These are phyloP conservation scores for Hypoxylon subgilvum DNA, from an alignment of 495 filamentous ascomycete genomes.

Conservation along the genomic window DNA sequence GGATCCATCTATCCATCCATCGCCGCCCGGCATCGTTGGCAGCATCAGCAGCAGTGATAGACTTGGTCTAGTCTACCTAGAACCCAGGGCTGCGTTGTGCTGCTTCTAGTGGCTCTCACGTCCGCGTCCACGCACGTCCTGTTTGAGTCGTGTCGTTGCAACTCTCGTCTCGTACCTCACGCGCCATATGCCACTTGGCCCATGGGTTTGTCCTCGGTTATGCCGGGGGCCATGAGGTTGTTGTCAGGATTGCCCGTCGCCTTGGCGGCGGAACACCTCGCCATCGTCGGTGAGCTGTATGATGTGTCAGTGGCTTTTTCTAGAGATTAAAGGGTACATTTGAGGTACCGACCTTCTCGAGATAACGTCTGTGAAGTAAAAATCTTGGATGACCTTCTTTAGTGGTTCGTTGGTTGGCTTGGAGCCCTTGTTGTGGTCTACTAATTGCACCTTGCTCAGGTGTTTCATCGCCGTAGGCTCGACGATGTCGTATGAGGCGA, in stretches of 20 bases:
- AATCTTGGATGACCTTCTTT: constrained; percentile 86
- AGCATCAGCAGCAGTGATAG: constrained; percentile 18
- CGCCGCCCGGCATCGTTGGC: background rate
- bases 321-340: background rate
- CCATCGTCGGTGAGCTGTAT: constrained; percentile 91
- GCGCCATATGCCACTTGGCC: constrained; percentile 58
- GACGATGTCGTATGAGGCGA: constrained; percentile 87
- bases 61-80: constrained; percentile 10
- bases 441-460: constrained; percentile 86
- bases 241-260: constrained; percentile 70
- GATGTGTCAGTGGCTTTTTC: constrained; percentile 38
- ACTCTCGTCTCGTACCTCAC: constrained; percentile 34
- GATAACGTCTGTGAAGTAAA: constrained; percentile 96
- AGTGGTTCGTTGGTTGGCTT: constrained; percentile 70
- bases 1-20: no score
- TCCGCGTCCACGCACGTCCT: no score
- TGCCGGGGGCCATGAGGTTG: constrained; percentile 86
- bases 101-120: constrained; percentile 13
- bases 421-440: constrained; percentile 91
- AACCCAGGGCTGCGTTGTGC: background rate
- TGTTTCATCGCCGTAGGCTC: constrained; percentile 73
- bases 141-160: background rate
- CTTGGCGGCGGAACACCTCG: constrained; percentile 88
- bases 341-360: constrained; percentile 74
- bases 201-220: constrained; percentile 58